Conservation (phyloP, 2,329 filamentous ascomycete species). For the Claviceps fusiformis region DNA sequence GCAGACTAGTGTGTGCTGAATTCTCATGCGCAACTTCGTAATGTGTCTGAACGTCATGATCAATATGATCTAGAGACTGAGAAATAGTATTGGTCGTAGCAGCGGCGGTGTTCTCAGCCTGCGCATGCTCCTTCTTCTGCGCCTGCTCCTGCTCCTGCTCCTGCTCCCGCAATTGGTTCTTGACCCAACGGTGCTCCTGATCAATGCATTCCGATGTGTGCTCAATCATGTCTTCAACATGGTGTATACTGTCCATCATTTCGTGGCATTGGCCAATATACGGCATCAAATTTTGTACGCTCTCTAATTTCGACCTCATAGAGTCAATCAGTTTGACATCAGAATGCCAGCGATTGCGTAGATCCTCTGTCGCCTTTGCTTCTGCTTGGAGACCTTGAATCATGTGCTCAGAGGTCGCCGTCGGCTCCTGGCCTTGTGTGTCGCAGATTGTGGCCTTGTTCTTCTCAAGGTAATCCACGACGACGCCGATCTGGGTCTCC, state of each 20-base stretch:
- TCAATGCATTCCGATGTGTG: constrained; percentile 17
- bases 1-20: background rate
- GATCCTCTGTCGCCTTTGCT: constrained; percentile 7
- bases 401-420: constrained; percentile 8
- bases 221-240: constrained; percentile 15
- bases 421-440: background rate
- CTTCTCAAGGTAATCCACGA: constrained; percentile 8
- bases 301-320: constrained; percentile 13
- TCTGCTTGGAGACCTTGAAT: constrained; percentile 12
- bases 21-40: background rate
- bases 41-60: background rate
- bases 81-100: background rate
- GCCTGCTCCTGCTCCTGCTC: background rate
- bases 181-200: constrained; percentile 17
- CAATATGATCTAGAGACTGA: background rate
- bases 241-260: constrained; percentile 14
- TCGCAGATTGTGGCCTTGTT: background rate
- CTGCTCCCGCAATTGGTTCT: constrained; percentile 10
- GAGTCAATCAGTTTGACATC: constrained; percentile 16
- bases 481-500: constrained; percentile 11
- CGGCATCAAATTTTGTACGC: constrained; percentile 12
- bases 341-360: constrained; percentile 14
- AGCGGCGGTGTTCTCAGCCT: background rate
- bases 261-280: constrained; percentile 13
- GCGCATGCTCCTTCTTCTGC: background rate